Base-by-base conservation (phyloP, 2,329 filamentous ascomycete species). In the Trichoderma guizhouense region DNA sequence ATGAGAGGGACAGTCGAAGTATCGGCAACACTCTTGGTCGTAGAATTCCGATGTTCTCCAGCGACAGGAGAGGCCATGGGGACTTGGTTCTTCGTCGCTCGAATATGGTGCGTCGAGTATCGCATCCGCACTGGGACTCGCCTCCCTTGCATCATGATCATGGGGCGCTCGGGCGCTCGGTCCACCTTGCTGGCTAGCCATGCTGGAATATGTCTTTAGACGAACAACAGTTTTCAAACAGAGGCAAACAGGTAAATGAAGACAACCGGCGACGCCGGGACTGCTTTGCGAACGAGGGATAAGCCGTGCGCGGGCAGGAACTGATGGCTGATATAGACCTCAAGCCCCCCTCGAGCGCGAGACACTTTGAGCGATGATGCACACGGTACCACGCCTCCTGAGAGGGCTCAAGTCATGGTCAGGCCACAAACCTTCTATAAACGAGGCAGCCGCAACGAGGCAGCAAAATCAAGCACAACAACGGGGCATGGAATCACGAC, bases 1-100 rank as follows among this genome's bases (percentile, higher is more conserved):
- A 71, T 87, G 85, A 5, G 84, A 82, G 36, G 85, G 85, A 57
- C 85, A 86, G 77, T 87, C 86, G 71, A 85, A 82, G 76, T 81
- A 87, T 61, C 81, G 82, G 12, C 81, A 81, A 75, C 85, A 86
- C 76, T 86, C 85, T 63, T 82, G 79, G 65, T 84, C 80, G 74
- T 83, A 75, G 58, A 80, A 84, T 15, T 78, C 77, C 21, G 76
- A 26, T 11, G 79, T 84, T 64, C 80, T 81, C 79, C 83, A 85
- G 43, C 75, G 79, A 72, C 84, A 86, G 34, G 65, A 51, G 5
- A 73, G 36, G 34, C 63, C 70, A 26, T 36, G 66, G 68, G 69
- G 39, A 72, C 39, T 47, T 55, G 73, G 71, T 28, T 76, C 74
- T 66, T 77, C 78, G 72, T 83, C 85, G 47, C 79, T 79, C 30